Evolutionary conservation across 2,329 filamentous ascomycete genomes (phyloP), one percentile per base, ranked within the genome.

Genomic region (Botrytis byssoidea): DNA sequence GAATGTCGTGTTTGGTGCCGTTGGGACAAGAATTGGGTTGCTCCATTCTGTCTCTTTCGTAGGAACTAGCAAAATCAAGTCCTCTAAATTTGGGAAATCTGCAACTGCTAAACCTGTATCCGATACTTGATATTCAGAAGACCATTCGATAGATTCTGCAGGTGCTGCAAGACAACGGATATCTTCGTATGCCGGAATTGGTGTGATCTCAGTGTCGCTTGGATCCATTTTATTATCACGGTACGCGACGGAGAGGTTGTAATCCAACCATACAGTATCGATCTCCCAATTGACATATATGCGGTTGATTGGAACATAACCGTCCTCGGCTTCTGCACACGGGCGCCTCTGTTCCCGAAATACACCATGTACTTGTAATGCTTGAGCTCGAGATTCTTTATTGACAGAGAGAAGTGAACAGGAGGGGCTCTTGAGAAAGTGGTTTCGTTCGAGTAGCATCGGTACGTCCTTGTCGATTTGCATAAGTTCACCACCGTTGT

Each of bases 401-500:
- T 32, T 59, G 29, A 59, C 29, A 16, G 16, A 20, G 29, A 59
- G 55, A 20, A 59, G 55, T 5, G 55, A 20, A 10, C 55, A 59
- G 0, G n/a, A 7, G 32, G 55, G 16, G 29, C 2, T 32, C 8
- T 59, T 32, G 29, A 59, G 55, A 1, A 10, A 20, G 55, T 32
- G 29, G 8, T 59, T 59, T 20, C n/a, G n/a, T 59, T 59, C 29
- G 29, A 59, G 55, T 32, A 59, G n/a, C 29, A 59, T 59, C 7
- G 29, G 25, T 16, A 5, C 14, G 4, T 51, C 4, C 1, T 7
- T 4, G 16, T n/a, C 25, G 10, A n/a, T 55, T 55, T 55, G 12
- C 6, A 1, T 3, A 7, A n/a, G 48, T 7, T 55, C 48, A 14
- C 25, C 25, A 14, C 0, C 14, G 25, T 1, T 1, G 16, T 32